Evolutionary conservation across 345 rosid genomes (phyloP).

Genomic region (Boechera retrofracta): DNA sequence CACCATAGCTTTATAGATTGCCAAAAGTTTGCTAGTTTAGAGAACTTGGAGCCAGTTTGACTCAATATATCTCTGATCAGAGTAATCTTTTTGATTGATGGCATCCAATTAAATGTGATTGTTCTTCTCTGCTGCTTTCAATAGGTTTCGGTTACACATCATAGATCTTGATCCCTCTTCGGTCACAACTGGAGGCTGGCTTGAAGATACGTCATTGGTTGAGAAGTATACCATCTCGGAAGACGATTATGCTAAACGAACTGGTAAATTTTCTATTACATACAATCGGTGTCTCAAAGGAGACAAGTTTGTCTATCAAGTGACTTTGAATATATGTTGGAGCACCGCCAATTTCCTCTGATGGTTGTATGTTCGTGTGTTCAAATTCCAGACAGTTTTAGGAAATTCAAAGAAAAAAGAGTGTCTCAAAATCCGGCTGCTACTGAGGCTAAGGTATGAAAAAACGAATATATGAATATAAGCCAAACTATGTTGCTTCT

Average conservation of each 20-base stretch:
- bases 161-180: slow-evolving; percentile 90
- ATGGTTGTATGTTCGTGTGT: slow-evolving; percentile 22
- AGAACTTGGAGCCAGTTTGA: slow-evolving; percentile 15
- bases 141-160: slow-evolving; percentile 78
- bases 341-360: slow-evolving; percentile 2
- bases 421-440: slow-evolving; percentile 68
- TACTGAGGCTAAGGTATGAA: slow-evolving; percentile 63
- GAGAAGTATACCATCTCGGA: slow-evolving; percentile 87
- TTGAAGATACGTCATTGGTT: slow-evolving; percentile 90
- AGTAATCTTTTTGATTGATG: slow-evolving; percentile 3
- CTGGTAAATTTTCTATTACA: slow-evolving; percentile 44
- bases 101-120: slow-evolving; percentile 16
- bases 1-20: not conserved
- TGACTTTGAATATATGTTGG: not conserved
- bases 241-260: slow-evolving; percentile 74
- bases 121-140: slow-evolving; percentile 21
- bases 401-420: slow-evolving; percentile 79
- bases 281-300: not conserved
- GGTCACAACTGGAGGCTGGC: slow-evolving; percentile 92
- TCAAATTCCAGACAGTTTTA: slow-evolving; percentile 66
- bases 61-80: not conserved
- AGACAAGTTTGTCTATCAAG: slow-evolving; percentile 6
- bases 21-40: slow-evolving; percentile 2
- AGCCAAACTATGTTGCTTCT: not conserved
- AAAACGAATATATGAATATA: not conserved